These are phyloP conservation scores for Gonapodya prolifera DNA, from an alignment of 192 early-diverging fungal genomes.

Conservation along the genomic window DNA sequence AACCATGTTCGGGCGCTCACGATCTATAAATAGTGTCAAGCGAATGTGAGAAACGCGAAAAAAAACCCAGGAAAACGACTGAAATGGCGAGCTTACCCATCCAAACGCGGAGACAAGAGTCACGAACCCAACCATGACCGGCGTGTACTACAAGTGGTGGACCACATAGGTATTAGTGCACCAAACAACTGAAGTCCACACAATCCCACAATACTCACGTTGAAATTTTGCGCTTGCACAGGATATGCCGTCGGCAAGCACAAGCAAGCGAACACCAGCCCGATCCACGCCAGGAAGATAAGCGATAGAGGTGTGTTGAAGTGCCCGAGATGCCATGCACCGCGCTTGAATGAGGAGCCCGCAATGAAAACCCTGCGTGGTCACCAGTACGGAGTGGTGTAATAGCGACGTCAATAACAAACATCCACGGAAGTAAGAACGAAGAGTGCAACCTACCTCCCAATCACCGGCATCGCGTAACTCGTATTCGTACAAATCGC, in stretches of 20 bases:
- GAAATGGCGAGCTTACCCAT: slow-evolving; percentile 14
- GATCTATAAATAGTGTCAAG: no score
- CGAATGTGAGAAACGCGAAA: no score
- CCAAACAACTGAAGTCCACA: background rate
- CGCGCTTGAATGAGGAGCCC: slow-evolving; percentile 18
- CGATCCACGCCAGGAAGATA: slow-evolving; percentile 24
- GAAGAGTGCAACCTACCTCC: no score
- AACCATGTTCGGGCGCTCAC: no score
- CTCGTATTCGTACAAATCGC: slow-evolving; percentile 23
- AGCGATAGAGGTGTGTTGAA: slow-evolving; percentile 20
- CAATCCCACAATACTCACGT: no score
- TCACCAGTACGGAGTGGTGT: no score
- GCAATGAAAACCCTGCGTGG: slow-evolving; percentile 22
- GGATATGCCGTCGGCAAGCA: slow-evolving; percentile 23
- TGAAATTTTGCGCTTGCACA: slow-evolving; percentile 16
- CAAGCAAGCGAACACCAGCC: slow-evolving; percentile 22
- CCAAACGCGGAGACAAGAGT: background rate
- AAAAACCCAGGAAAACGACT: no score
- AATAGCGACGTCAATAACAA: no score
- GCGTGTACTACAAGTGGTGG: slow-evolving; percentile 9
- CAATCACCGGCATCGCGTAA: slow-evolving; percentile 18
- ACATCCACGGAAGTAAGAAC: no score
- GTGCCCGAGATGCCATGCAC: slow-evolving; percentile 24
- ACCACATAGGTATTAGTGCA: background rate
- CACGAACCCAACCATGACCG: slow-evolving; percentile 22